These are phyloP conservation scores for Penicillium palitans DNA, from an alignment of 2,329 filamentous ascomycete species.

Conservation along the genomic window DNA sequence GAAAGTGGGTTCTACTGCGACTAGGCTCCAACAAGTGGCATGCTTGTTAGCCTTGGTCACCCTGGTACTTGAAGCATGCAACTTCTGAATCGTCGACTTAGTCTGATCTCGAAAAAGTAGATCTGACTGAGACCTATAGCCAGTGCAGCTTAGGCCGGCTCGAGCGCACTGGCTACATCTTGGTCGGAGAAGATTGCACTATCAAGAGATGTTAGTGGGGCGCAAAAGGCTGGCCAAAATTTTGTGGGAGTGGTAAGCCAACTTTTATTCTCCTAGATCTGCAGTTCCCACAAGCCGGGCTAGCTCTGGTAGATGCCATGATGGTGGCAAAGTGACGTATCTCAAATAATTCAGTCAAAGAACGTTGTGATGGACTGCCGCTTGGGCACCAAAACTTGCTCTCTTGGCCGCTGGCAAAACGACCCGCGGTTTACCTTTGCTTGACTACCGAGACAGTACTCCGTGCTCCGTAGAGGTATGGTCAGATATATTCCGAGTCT, in stretches of 20 bases:
- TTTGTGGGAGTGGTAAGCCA: too few species aligned
- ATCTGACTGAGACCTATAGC: constrained; percentile 6
- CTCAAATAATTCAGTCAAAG: not conserved
- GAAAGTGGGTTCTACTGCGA: not conserved
- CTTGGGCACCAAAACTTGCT: not conserved
- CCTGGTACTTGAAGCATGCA: not conserved
- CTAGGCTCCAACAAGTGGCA: not conserved
- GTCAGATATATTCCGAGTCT: not conserved
- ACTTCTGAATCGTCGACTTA: not conserved
- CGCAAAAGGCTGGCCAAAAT: not conserved
- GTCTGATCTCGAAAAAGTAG: constrained; percentile 7
- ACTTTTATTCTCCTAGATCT: constrained; percentile 4
- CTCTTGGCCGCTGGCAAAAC: not conserved
- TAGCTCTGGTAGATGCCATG: constrained; percentile 2
- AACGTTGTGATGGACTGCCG: not conserved
- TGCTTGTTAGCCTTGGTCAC: not conserved
- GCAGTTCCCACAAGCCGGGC: constrained; percentile 6
- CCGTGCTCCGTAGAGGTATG: too few species aligned
- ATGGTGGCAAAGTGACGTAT: not conserved
- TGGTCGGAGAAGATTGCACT: constrained; percentile 6
- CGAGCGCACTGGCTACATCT: constrained; percentile 6
- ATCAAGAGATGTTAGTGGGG: not conserved
- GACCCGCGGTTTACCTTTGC: not conserved
- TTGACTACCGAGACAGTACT: not conserved
- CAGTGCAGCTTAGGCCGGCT: constrained; percentile 1